Evolutionary conservation across 176 grass and related monocot species (phyloP), one percentile per base, ranked within the genome.

Genomic region (Aegilops longissima): DNA sequence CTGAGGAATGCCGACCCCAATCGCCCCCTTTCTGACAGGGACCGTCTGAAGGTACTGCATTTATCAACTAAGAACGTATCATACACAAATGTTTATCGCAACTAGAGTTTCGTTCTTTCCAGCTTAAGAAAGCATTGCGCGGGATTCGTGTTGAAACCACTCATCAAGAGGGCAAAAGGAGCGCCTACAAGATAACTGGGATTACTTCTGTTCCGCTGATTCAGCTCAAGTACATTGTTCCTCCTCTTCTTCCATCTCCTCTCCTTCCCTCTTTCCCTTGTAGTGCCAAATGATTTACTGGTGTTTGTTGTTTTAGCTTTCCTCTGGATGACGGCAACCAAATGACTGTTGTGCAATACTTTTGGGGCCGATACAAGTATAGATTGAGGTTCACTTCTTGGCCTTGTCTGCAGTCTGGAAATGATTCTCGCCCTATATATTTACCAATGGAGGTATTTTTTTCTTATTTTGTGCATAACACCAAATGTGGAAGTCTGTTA

Each of bases 331-430:
- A 90, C 33, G 51, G 77, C 8, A 70, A 12, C 59, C 69, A 76
- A 33, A 69, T 67, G 62, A 91, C 90, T 40, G 89, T 97, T 42
- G 78, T 93, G 21, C 82, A 93, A 25, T 97, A 97, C 82, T 95
- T 97, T 40, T 36, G 5, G 54, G 42, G 88, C 10, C 77, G 79
- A 12, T 95, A 97, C 64, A 81, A 86, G 1, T 91, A 34, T 76
- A 27, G 2, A 23, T n/a, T 97, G 84, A 61, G 63, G 10, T 88
- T 88, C 74, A 62, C 71, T 4, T 59, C 86, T 76, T 91, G 87
- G 89, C 95, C 95, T 63, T 97, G 95, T 87, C 79, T 97, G 38
- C 92, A 91, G 71, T 84, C 88, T 3, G 95, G 95, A 77, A 97
- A 24, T 64, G 78, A 90, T 42, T 80, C 71, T 78, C 89, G 81